Evolutionary conservation across 2,329 filamentous ascomycete genomes (phyloP).

Genomic region (Talaromyces funiculosus): DNA sequence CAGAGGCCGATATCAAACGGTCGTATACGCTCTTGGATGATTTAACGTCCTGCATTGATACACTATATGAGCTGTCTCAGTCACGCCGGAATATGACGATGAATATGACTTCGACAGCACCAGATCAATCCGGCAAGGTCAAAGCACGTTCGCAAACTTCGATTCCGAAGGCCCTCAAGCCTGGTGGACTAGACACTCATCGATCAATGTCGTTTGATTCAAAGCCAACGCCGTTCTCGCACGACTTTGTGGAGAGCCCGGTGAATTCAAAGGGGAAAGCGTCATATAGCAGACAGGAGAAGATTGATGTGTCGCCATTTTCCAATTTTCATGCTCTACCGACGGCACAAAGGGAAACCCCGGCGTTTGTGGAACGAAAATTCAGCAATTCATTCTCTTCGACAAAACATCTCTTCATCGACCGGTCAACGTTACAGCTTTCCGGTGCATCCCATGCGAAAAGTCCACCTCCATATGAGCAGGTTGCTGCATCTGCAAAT

Average conservation of each 20-base stretch:
- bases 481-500: constrained; percentile 37
- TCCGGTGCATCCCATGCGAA: constrained; percentile 36
- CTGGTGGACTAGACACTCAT: constrained; percentile 18
- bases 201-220: constrained; percentile 22
- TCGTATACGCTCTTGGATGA: constrained; percentile 56
- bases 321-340: constrained; percentile 9
- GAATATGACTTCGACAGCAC: constrained; percentile 28
- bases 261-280: constrained; percentile 26
- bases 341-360: constrained; percentile 3
- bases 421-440: constrained; percentile 36
- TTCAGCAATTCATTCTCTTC: constrained; percentile 22
- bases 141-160: constrained; percentile 20
- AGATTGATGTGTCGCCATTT: constrained; percentile 5
- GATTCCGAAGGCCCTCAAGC: constrained; percentile 27
- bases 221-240: constrained; percentile 25
- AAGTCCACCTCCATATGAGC: constrained; percentile 39
- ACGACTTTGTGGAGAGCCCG: constrained; percentile 28
- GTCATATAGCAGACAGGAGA: constrained; percentile 7
- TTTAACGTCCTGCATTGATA: constrained; percentile 58
- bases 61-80: constrained; percentile 58
- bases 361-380: constrained; percentile 18
- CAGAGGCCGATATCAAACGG: constrained; percentile 47
- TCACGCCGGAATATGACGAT: constrained; percentile 46
- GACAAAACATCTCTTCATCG: constrained; percentile 33
- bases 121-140: constrained; percentile 22